Conservation (phyloP, 139 green algal genomes). For the Coelastrella sp. region DNA sequence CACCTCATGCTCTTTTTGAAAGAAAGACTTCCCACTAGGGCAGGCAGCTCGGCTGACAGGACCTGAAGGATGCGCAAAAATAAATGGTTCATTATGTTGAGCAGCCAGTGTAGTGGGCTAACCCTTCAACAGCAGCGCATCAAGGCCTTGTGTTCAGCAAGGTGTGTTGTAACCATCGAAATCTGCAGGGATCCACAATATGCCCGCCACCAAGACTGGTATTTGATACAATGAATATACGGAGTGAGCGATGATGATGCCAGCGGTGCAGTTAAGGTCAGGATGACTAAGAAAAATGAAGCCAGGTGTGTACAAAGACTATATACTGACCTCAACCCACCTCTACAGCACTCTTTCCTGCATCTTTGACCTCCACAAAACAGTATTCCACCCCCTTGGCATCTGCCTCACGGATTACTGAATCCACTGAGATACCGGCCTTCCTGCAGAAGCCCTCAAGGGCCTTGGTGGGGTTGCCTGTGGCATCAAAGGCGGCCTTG, state of each 20-base stretch:
- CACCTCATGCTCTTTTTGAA: slow-evolving; percentile 98
- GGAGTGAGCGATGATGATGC: too few relatives aligned
- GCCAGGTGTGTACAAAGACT: too few relatives aligned
- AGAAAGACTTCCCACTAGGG: slow-evolving; percentile 73
- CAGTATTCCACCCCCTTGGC: slow-evolving; percentile 95
- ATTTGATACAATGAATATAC: too few relatives aligned
- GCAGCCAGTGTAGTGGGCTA: neutral
- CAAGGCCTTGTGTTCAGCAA: too few relatives aligned
- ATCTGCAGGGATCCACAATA: too few relatives aligned
- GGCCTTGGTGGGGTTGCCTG: slow-evolving; percentile 87
- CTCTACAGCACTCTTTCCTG: slow-evolving; percentile 65
- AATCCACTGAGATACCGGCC: slow-evolving; percentile 72
- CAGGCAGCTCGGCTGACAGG: slow-evolving; percentile 82
- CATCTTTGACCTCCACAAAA: slow-evolving; percentile 79
- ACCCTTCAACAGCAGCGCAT: too few relatives aligned
- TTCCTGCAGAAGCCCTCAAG: slow-evolving; percentile 95
- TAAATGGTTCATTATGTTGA: neutral
- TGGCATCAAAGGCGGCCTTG: slow-evolving; percentile 77
- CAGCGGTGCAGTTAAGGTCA: too few relatives aligned
- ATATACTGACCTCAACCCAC: slow-evolving; percentile 42
- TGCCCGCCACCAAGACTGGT: too few relatives aligned
- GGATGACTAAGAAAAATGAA: too few relatives aligned
- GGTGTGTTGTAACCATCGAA: too few relatives aligned
- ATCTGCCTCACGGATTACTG: slow-evolving; percentile 74
- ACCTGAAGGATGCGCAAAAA: too few relatives aligned